A percentile compares a stretch with the other conserved stretches of the same genome.
Evolutionary conservation across 305 asterid species (phyloP).

Genomic region (Rubia tinctorum): DNA sequence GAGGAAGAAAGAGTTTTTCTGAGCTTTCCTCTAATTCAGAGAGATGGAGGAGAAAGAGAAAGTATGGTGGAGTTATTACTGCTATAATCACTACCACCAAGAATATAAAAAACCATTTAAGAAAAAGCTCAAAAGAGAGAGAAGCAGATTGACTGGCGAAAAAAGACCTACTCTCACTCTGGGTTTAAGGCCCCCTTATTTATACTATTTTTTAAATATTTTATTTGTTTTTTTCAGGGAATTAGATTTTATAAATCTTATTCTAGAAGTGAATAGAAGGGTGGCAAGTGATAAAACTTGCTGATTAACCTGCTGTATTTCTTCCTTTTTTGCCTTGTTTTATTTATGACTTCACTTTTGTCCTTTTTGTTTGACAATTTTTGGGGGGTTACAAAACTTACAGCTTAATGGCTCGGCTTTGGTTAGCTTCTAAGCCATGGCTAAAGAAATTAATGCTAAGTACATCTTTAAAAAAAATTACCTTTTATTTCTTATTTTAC

Average conservation of each 20-base stretch:
- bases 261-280: neutral
- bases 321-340: neutral
- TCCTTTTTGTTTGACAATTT: neutral
- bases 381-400: neutral
- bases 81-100: conserved; percentile 7
- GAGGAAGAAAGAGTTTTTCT: conserved; percentile 20
- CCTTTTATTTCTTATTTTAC: neutral
- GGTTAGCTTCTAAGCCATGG: conserved; percentile 18
- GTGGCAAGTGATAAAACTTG: neutral
- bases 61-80: conserved; percentile 26
- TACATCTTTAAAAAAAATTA: neutral
- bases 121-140: too few species aligned
- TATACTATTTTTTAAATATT: conserved; percentile 5
- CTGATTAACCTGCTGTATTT: neutral
- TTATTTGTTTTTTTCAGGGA: neutral
- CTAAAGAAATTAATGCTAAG: neutral
- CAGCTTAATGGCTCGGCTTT: conserved; percentile 20
- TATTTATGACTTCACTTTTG: neutral
- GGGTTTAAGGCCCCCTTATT: neutral
- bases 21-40: conserved; percentile 65
- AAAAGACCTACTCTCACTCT: neutral
- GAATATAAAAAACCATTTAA: too few species aligned
- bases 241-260: too few species aligned
- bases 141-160: too few species aligned
- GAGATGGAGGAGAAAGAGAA: neutral